Evolutionary conservation across 768 basidiomycete species (phyloP), one percentile per base, ranked within the genome.

Genomic region (Auricularia auricula-judae): DNA sequence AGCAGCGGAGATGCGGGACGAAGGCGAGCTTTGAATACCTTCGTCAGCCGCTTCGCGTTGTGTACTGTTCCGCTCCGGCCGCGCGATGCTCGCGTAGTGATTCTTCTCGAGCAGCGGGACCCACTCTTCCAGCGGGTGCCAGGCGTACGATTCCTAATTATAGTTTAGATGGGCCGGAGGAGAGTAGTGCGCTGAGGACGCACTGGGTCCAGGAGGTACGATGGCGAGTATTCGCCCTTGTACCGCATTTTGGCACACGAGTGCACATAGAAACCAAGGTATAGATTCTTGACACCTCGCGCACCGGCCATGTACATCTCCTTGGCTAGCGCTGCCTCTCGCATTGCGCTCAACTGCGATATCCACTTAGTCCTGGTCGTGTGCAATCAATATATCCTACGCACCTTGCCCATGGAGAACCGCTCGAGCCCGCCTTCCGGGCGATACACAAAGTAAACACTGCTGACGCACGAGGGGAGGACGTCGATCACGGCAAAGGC

Each of bases 191-290:
- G 11, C 10, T 23, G 16, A 21, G 29, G 29, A 68, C 80, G 69
- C 67, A 93, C 91, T 7, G 95, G 93, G 74, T 98, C 95, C 12
- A 84, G 82, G 21, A 98, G 80, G 67, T 84, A 92, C 2, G 95
- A 97, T 0, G 96, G 96, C 0, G 79, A 73, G 68, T 95, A 99
- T 64, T 97, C 93, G 35, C 87, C 94, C 71, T 99, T 99, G 76
- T 99, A 98, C 64, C 81, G 81, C 97, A 98, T 98, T 75, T 99
- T 99, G 62, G 78, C 83, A 71, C 95, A 98, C 2, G 89, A 85
- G 69, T 97, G 83, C 44, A 98, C 89, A 73, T 98, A 98, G 74
- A 85, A 98, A 5, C 95, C 97, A 88, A 99, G 89, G 72, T 97
- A 97, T 29, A 95, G 76, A 65, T 80, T 87, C 10, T 77, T 72